Evolutionary conservation across 768 basidiomycete genomes (phyloP).

Genomic region (Hericium erinaceus): DNA sequence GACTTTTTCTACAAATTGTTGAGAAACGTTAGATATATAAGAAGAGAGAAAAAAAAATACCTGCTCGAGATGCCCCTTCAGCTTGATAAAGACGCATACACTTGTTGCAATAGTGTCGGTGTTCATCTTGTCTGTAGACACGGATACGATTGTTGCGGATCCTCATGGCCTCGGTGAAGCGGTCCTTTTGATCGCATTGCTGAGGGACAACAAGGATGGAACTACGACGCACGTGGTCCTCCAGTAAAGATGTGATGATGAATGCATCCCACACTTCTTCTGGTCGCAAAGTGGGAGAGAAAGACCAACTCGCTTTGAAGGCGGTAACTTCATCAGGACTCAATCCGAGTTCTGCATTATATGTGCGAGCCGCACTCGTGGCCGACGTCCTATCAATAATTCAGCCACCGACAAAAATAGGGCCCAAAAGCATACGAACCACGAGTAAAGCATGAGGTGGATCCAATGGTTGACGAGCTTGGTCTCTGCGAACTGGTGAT

Average conservation of each 20-base stretch:
- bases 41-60: not conserved
- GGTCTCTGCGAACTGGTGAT: no score
- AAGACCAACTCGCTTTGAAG: not conserved
- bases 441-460: no score
- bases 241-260: conserved; percentile 17
- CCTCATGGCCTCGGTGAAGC: conserved; percentile 18
- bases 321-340: not conserved
- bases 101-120: conserved; percentile 20
- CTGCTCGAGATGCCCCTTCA: conserved; percentile 2
- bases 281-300: not conserved
- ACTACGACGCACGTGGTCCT: conserved; percentile 10
- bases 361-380: conserved; percentile 1
- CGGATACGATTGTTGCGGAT: conserved; percentile 18
- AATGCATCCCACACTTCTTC: conserved; percentile 20
- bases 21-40: not conserved
- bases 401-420: no score
- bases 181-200: conserved; percentile 15
- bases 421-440: no score
- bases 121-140: conserved; percentile 19
- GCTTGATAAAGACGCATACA: conserved; percentile 16
- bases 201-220: conserved; percentile 17
- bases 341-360: not conserved
- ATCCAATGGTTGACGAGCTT: no score
- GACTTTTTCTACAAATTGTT: conserved; percentile 4
- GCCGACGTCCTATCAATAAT: conserved; percentile 7